These are phyloP conservation scores for Lichtheimia ramosa DNA, from an alignment of 371 early-diverging fungal species.

Conservation along the genomic window DNA sequence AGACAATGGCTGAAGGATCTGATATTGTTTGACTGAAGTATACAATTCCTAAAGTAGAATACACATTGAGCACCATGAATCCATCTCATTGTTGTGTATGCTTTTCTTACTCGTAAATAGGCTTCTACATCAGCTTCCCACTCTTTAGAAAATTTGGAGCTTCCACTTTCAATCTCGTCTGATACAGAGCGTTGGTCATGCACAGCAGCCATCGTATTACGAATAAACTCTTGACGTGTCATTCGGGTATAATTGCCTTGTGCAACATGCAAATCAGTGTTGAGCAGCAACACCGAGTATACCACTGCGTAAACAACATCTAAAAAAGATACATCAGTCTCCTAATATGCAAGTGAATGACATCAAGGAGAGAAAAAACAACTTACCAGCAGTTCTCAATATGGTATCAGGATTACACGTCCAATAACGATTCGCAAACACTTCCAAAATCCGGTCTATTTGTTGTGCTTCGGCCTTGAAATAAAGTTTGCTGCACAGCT, in stretches of 20 bases:
- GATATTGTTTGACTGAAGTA: conserved; percentile 70
- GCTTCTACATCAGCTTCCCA: conserved; percentile 48
- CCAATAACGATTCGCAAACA: conserved; percentile 80
- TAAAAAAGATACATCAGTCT: conserved; percentile 1
- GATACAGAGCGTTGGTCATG: conserved; percentile 40
- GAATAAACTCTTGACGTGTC: conserved; percentile 62
- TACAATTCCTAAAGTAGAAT: conserved; percentile 63
- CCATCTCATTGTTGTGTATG: too few relatives aligned
- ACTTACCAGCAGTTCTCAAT: conserved; percentile 49
- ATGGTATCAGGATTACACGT: conserved; percentile 71
- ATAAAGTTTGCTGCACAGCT: conserved; percentile 74
- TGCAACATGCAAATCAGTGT: conserved; percentile 91
- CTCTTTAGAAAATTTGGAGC: conserved; percentile 22
- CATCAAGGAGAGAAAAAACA: neutral
- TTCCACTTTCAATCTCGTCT: conserved; percentile 22
- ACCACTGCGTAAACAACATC: conserved; percentile 85
- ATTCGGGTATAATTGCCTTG: conserved; percentile 63
- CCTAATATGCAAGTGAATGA: neutral
- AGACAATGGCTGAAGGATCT: conserved; percentile 67
- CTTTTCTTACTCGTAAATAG: conserved; percentile 32
- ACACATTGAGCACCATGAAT: too few relatives aligned
- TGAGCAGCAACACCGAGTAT: conserved; percentile 84
- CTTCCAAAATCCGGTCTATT: conserved; percentile 85
- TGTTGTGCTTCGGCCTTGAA: conserved; percentile 92
- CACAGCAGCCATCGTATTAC: conserved; percentile 59